Evolutionary conservation across 2,329 filamentous ascomycete species (phyloP).

Genomic region (Fusarium neocosmosporiellum): DNA sequence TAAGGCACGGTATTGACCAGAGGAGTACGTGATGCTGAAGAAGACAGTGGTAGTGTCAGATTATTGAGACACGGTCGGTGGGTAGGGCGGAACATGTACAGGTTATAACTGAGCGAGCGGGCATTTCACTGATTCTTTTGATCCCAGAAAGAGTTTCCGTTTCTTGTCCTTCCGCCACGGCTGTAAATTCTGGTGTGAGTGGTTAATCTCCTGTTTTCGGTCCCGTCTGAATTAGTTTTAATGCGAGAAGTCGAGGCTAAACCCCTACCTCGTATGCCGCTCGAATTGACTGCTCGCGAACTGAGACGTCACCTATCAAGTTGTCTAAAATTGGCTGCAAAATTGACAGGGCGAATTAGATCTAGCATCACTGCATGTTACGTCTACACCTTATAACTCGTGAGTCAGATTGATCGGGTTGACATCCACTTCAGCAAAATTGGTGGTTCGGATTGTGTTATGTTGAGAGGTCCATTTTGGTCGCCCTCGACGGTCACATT

Average conservation of each 20-base stretch:
- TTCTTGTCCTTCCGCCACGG: background rate
- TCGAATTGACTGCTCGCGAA: too few relatives aligned
- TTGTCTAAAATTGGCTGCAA: too few relatives aligned
- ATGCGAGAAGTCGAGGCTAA: too few relatives aligned
- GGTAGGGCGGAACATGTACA: background rate
- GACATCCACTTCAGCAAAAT: too few relatives aligned
- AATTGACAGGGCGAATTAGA: too few relatives aligned
- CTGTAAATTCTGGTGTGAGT: background rate
- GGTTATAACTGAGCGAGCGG: background rate
- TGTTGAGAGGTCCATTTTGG: too few relatives aligned
- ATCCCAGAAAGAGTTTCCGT: background rate
- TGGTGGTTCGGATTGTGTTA: too few relatives aligned
- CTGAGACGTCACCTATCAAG: too few relatives aligned
- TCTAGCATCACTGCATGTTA: background rate
- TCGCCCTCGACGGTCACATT: too few relatives aligned
- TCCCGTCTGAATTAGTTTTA: too few relatives aligned
- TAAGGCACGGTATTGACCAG: background rate
- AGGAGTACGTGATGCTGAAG: background rate
- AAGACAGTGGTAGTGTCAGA: background rate
- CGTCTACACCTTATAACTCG: background rate
- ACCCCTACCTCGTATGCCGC: too few relatives aligned
- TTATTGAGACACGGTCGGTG: background rate
- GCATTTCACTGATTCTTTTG: background rate
- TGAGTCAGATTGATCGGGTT: background rate
- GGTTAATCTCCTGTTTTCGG: background rate